These are phyloP conservation scores for Pyricularia pennisetigena DNA, from an alignment of 2,329 filamentous ascomycete species.

Conservation along the genomic window DNA sequence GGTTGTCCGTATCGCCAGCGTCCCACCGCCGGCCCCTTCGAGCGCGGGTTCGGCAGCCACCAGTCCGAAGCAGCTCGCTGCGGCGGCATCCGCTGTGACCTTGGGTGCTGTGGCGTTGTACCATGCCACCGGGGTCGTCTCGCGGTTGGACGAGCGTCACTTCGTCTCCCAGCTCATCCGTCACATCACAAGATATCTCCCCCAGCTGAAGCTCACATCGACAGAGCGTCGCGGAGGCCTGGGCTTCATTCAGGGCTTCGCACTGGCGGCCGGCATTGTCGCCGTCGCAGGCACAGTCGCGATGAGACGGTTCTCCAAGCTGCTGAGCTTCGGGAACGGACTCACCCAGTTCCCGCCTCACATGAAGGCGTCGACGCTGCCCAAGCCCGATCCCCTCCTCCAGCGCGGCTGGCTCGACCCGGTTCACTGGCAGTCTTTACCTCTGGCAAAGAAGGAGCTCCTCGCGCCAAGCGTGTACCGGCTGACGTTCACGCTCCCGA, in stretches of 20 bases:
- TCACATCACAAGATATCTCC: slow-evolving; percentile 8
- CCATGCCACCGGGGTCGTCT: not conserved
- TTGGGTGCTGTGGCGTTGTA: not conserved
- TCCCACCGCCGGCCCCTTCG: not conserved
- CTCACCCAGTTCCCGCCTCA: slow-evolving; percentile 25
- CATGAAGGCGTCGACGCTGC: slow-evolving; percentile 26
- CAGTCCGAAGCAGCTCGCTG: not conserved
- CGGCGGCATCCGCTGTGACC: not conserved
- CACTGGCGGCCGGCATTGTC: slow-evolving; percentile 23
- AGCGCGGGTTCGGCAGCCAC: not conserved
- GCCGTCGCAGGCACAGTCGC: slow-evolving; percentile 20
- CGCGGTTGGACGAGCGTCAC: not conserved
- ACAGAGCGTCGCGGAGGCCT: slow-evolving; percentile 5
- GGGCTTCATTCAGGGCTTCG: slow-evolving; percentile 26
- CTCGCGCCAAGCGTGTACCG: slow-evolving; percentile 34
- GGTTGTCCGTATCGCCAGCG: not conserved
- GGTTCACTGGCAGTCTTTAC: slow-evolving; percentile 33
- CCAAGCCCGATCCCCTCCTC: slow-evolving; percentile 26
- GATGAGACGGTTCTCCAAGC: slow-evolving; percentile 18
- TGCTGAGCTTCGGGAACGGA: slow-evolving; percentile 21
- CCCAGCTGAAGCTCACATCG: slow-evolving; percentile 11
- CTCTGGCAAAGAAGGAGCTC: slow-evolving; percentile 27
- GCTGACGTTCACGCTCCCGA: slow-evolving; percentile 37
- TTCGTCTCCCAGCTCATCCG: not conserved
- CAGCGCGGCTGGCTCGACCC: slow-evolving; percentile 39